Evolutionary conservation across 2,329 filamentous ascomycete genomes (phyloP), one percentile per base, ranked within the genome.

Genomic region (Dothidotthia symphoricarpi): DNA sequence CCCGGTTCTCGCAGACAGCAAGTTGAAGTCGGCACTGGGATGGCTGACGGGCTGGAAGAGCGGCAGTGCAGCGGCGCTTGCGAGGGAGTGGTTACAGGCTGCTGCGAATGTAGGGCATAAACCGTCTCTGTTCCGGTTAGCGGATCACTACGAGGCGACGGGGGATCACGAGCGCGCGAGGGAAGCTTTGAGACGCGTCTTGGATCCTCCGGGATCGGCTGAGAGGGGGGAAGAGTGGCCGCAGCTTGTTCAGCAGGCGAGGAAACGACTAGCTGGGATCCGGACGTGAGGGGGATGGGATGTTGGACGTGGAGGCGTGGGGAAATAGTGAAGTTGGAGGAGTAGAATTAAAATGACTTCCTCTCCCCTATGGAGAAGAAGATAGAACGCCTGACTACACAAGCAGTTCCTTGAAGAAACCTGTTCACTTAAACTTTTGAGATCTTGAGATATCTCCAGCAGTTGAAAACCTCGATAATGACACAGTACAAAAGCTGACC

Each of bases 21-120:
- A 17, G 3, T 39, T 62, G 24, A 36, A 30, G 6, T 43, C 47
- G 16, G 46, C 51, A 6, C 36, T 64, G 7, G 48, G 43, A 6
- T 64, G 62, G 58, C 16, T 61, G 25, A 36, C 52, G 8, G 31
- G 38, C 9, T 58, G 53, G 55, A 51, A 41, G 31, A 13, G 9
- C 10, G 44, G 41, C 8, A 52, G 50, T 13, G 25, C 49, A 3
- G 35, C 41, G 15, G 28, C 31, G 2, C 31, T 63, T 6, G 64
- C 59, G 1, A 33, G 35, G 4, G 63, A 67, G 31, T 67, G 64
- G 64, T 56, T 56, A 12, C 35, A 49, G 11, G 43, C 51, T 7
- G 61, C 63, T n/a, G 57, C 57, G 1, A 28, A 34, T 1, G 29
- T 36, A 6, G 59, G 58, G 9, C 56, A 65, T 24, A 65, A 64